Conservation (phyloP, 1,139 yeast genomes). For the Scheffersomyces insectosa region DNA sequence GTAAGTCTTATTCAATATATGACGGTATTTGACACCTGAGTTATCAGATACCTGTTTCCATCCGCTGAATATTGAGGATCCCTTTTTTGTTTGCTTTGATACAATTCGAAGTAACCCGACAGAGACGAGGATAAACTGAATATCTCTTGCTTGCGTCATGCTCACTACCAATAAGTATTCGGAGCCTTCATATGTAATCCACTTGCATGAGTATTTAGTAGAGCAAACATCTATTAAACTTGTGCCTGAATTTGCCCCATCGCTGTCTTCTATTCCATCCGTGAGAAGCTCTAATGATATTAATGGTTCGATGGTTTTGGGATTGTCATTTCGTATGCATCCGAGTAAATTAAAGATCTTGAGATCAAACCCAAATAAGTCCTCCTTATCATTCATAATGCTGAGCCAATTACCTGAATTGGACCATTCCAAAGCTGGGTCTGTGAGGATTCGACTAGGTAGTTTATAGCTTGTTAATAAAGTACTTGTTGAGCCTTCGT, state of each 20-base stretch:
- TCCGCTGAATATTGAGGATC: not conserved
- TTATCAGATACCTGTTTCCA: not conserved
- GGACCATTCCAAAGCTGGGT: constrained; percentile 32
- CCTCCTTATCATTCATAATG: constrained; percentile 24
- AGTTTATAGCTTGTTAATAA: constrained; percentile 23
- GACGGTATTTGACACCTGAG: not conserved
- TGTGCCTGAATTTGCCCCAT: not conserved
- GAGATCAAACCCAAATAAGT: constrained; percentile 32
- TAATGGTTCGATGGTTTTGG: not conserved
- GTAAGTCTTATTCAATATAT: not conserved
- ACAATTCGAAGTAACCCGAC: constrained; percentile 19
- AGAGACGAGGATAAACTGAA: constrained; percentile 19
- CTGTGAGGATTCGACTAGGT: constrained; percentile 16
- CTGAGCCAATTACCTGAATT: constrained; percentile 37
- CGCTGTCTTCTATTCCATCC: not conserved
- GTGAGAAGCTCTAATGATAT: not conserved
- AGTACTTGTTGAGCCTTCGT: constrained; percentile 34
- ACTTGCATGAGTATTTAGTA: constrained; percentile 2
- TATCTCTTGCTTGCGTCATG: constrained; percentile 5
- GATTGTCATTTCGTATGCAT: not conserved
- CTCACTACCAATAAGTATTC: constrained; percentile 20
- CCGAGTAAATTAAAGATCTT: constrained; percentile 30
- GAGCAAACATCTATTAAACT: not conserved
- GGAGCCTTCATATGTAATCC: constrained; percentile 4
- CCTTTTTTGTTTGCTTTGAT: constrained; percentile 2